Conservation (phyloP, 2,329 filamentous ascomycete genomes). For the Didymella arachidicola region DNA sequence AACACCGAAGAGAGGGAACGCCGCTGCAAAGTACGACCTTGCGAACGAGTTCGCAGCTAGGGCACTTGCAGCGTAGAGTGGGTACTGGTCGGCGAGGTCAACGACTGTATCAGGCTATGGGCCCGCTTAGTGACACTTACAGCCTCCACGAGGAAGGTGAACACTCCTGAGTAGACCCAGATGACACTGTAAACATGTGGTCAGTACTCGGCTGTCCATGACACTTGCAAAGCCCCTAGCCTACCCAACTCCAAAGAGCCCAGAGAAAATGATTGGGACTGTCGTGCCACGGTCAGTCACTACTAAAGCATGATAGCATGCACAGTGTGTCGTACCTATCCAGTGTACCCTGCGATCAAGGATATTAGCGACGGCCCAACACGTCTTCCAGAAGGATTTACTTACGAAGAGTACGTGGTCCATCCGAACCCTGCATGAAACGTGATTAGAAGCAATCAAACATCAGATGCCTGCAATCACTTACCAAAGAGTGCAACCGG, state of each 20-base stretch:
- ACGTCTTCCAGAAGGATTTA: conserved; percentile 67
- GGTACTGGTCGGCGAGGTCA: conserved; percentile 52
- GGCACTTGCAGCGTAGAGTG: conserved; percentile 59
- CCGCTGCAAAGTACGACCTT: conserved; percentile 58
- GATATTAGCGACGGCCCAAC: conserved; percentile 43
- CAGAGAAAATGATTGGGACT: conserved; percentile 61
- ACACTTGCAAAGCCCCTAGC: conserved; percentile 32
- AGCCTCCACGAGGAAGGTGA: conserved; percentile 81
- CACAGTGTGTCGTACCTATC: conserved; percentile 54
- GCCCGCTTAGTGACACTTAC: conserved; percentile 48
- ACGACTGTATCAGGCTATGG: conserved; percentile 23
- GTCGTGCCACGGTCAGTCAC: conserved; percentile 46
- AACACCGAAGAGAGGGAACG: conserved; percentile 58
- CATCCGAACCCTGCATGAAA: conserved; percentile 72
- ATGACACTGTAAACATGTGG: conserved; percentile 64
- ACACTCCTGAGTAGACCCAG: conserved; percentile 82
- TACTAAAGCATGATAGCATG: conserved; percentile 36
- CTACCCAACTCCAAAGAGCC: conserved; percentile 57
- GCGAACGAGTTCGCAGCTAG: conserved; percentile 61
- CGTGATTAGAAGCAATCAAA: conserved; percentile 40
- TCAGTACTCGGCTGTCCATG: conserved; percentile 43
- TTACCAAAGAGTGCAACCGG: conserved; percentile 81
- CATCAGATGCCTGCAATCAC: conserved; percentile 37
- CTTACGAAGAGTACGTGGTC: conserved; percentile 77
- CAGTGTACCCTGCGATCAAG: conserved; percentile 56